Evolutionary conservation across 116 monocot genomes (phyloP), one percentile per base, ranked within the genome.

Genomic region (Iris pallida): DNA sequence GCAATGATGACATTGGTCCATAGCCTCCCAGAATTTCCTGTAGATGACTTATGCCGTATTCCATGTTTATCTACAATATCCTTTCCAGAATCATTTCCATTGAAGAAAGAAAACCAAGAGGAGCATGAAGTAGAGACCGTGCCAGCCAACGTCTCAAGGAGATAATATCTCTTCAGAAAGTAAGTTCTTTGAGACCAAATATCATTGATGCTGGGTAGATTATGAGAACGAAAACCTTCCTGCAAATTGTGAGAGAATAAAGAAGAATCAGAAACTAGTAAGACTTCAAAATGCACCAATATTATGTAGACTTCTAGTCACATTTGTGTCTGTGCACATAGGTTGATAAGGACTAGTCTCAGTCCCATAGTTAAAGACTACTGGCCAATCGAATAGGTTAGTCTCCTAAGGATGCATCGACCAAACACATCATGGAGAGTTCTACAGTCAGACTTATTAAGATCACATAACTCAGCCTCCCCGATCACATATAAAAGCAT

Each of bases 1-100:
- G 70, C 77, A 15, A 82, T 69, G 73, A 82, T 58, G 65, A 74
- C 65, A 77, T 77, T 82, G 20, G 82, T 82, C 82, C 82, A 82
- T 43, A 49, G 42, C 57, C 82, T 82, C 41, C 60, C 47, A 12
- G 73, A 16, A 42, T 61, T 73, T 47, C 70, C 73, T 48, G 14
- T 14, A 17, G 73, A 65, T 12, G 47, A 14, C 55, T 54, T 66
- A 60, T 65, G 43, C 5, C 70, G 82, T 16, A 46, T 69, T 53
- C 55, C 74, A 4, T 73, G 52, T 11, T 55, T 70, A 60, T 47
- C 66, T 9, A 64, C 16, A 55, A 47, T 47, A 49, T 42, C 16
- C 4, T 66, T 53, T 42, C 58, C 63, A 63, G 62, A 45, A 59
- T 70, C 70, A 10, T 65, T 77, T 12, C 69, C 82, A 54, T 60